These are phyloP conservation scores for Rhizopus sp. DNA, from an alignment of 371 early-diverging fungal genomes.

Conservation along the genomic window DNA sequence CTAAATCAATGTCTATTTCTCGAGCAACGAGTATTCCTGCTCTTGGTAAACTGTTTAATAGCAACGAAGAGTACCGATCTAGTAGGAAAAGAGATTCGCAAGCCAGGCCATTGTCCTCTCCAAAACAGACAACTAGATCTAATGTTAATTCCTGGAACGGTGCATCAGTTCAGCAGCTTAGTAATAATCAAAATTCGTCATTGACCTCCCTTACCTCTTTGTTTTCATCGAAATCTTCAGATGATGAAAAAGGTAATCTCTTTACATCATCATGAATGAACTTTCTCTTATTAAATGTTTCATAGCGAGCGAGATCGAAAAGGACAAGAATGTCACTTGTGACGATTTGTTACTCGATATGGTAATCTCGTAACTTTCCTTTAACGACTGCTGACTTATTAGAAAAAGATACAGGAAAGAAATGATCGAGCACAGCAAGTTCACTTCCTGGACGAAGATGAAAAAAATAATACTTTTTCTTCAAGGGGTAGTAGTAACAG, in stretches of 20 bases:
- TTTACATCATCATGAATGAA: no score
- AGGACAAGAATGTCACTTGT: not conserved
- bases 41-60: conserved; percentile 35
- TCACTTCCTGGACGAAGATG: not conserved
- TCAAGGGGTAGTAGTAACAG: conserved; percentile 19
- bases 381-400: not conserved
- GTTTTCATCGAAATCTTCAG: not conserved
- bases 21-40: conserved; percentile 33
- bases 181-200: not conserved
- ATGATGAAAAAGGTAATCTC: not conserved
- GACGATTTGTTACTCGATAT: not conserved
- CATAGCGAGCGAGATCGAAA: no score
- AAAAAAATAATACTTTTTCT: conserved; percentile 14
- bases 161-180: not conserved
- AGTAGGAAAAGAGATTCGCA: not conserved
- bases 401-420: conserved; percentile 2
- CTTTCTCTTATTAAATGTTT: no score
- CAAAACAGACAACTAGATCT: not conserved
- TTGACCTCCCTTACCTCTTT: not conserved
- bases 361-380: not conserved
- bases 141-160: not conserved
- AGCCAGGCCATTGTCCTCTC: not conserved
- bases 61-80: not conserved
- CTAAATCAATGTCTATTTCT: conserved; percentile 29
- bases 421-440: not conserved